Evolutionary conservation across 305 asterid species (phyloP).

Genomic region (Rubia peregrina): DNA sequence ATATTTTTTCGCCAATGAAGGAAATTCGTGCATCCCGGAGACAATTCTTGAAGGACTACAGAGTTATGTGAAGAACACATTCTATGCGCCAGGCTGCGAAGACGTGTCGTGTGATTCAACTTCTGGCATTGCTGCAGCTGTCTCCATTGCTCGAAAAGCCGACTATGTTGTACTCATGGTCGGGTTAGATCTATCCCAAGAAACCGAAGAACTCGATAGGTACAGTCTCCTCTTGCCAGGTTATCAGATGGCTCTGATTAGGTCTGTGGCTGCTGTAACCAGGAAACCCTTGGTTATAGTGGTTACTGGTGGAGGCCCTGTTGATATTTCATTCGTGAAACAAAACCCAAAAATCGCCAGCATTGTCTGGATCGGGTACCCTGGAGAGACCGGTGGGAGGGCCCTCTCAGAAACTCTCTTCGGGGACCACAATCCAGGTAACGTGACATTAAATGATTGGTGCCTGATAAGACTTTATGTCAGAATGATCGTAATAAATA

Average conservation of each 20-base stretch:
- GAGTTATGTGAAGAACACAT: conserved; percentile 34
- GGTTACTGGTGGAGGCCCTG: conserved; percentile 86
- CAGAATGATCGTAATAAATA: background rate
- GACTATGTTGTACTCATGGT: conserved; percentile 62
- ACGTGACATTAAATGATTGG: background rate
- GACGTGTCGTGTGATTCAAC: conserved; percentile 64
- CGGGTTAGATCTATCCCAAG: conserved; percentile 82
- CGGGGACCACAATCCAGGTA: conserved; percentile 84
- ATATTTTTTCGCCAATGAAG: conserved; percentile 25
- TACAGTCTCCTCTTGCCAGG: conserved; percentile 92
- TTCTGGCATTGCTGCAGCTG: conserved; percentile 45
- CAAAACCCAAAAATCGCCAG: conserved; percentile 52
- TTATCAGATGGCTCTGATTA: conserved; percentile 52
- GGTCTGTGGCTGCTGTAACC: conserved; percentile 50
- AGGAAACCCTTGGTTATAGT: conserved; percentile 65
- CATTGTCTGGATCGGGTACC: conserved; percentile 93
- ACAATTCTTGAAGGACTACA: conserved; percentile 55
- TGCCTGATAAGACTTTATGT: background rate
- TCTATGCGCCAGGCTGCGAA: conserved; percentile 63
- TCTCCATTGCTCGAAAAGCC: conserved; percentile 49
- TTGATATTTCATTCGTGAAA: conserved; percentile 69
- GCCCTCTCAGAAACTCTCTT: conserved; percentile 77
- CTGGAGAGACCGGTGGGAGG: conserved; percentile 83
- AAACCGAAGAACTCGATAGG: conserved; percentile 82
- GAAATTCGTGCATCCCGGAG: conserved; percentile 64